Base-by-base conservation (phyloP, 352 stramenopile species). In the Phytophthora vignae region DNA sequence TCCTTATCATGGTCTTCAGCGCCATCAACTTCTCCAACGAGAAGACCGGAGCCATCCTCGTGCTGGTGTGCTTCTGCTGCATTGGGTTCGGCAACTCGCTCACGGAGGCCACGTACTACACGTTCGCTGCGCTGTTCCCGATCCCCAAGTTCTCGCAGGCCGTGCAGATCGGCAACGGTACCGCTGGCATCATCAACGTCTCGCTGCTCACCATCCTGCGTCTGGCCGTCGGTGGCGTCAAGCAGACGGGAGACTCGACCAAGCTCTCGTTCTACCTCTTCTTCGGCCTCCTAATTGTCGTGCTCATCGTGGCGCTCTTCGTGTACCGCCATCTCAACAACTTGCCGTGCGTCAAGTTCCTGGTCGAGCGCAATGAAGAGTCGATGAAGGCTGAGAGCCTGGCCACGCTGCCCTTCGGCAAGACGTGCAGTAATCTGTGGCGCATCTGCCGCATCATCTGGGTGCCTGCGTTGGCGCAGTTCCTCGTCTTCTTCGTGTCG, bases 91-190 rank as follows among this genome's bases (percentile, higher is more conserved):
- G 60, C 21, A 86, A 90, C 64, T 85, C 82, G 64, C 63, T 87
- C n/a, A 63, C 77, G 19, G 76, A 90, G 29, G 73, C 78, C 21
- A 83, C 62, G 22, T 87, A 74, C 58, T 90, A 90, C 75, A 74
- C 63, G 36, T 60, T 88, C 17, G 78, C 80, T 1, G 78, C 78
- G 3, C 60, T 90, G 2, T 90, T 90, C 66, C 82, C 80, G 1
- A 69, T 82, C 25, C 67, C 83, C 61, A 85, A 85, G 58, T 88
- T 83, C 62, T 87, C 77, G 22, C 87, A 90, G 64, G 78, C 78
- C 3, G 73, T 90, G 2, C 82, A 90, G 61, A 78, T 90, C 21
- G 82, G 78, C 42, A 84, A 88, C 53, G 76, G 74, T 22, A 67
- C 48, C 9, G 76, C 76, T 7, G 81, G 74, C 25, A 67, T 83